Base-by-base conservation (phyloP, 495 filamentous ascomycete species). In the Neurospora sublineolata region DNA sequence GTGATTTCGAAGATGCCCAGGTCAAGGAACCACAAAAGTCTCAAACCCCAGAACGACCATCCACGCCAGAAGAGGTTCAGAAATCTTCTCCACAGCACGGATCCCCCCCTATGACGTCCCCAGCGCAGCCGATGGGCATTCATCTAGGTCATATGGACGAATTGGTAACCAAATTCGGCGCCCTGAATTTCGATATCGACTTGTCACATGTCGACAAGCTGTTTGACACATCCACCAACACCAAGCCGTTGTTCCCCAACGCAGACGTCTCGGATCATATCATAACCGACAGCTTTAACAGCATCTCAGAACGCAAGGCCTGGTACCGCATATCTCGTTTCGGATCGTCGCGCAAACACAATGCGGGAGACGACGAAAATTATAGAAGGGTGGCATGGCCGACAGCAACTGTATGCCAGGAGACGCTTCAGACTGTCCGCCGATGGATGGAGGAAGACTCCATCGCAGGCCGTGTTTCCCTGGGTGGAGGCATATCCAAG, bases 261-360 rank as follows among this genome's bases (percentile, higher is more conserved):
- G 41, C 68, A 7, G 77, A 80, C 8, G 20, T 83, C 0, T 69
- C 80, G 1, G 82, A 83, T 8, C 75, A 76, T 68, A 71, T 85
- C 75, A 80, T 84, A 44, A 73, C 75, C 67, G 82, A 89, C 76
- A 85, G 78, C 44, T 86, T 88, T 69, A 78, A 78, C 18, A 78
- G 84, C 18, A 83, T 83, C 1, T 84, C 84, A n/a, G 81, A 88
- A 71, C 86, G 88, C 58, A 89, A 87, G 75, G 83, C 82, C 6
- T 90, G 88, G 88, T 90, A 90, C 72, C 86, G 88, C 33, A 77
- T 89, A 7, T 88, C 88, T 18, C 82, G 87, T 10, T 82, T 81
- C 68, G 87, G 86, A 12, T 87, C 87, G 1, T 85, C 85, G 73
- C 79, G 86, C 30, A 86, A 85, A 68, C 83, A 88, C 71, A 83